Base-by-base conservation (phyloP, 305 asterid species). In the Fraxinus floribunda region DNA sequence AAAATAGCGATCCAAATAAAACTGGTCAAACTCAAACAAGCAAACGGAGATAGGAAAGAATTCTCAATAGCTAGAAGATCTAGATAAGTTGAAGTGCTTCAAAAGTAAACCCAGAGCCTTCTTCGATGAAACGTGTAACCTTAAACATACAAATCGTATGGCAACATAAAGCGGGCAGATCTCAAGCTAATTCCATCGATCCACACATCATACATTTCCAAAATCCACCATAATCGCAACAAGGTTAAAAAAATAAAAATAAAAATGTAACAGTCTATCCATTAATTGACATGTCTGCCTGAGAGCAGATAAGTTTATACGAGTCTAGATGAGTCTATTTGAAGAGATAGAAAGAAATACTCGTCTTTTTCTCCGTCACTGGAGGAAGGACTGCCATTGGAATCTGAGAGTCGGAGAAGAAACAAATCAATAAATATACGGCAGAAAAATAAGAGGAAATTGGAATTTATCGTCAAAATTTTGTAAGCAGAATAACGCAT, bases 351-450 rank as follows among this genome's bases (percentile, higher is more conserved):
- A 64, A 55, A 68, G 39, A 34, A 68, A 52, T 52, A 94, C 98
- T 94, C 98, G 84, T 92, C 96, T 77, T 89, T 90, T 36, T 93
- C 95, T 71, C 84, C 95, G 34, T 76, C 91, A 85, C 93, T 91
- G 20, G 93, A 90, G 86, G 87, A 78, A 72, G 90, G 81, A 76
- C 91, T 91, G 75, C 82, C 92, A 66, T 90, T 97, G 78, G 97
- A 94, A 93, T 92, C 97, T 93, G 93, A 75, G 64, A 91, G 87
- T 86, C 87, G 80, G 89, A 76, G 66, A 79, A 46, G 15, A 68
- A 82, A 29, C 57, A 24, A 78, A 81, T 9, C 71, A 60, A 60
- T 60, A 60, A 60, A 60, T 20, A 7, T 18, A 60, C 11, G 32
- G 11, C 71, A 20, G 71, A 7, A 60, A 60, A 60, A 60, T 57